phyloP scores from a whole-genome alignment of 306 rosid genomes.

The Arachis stenosperma region DNA sequence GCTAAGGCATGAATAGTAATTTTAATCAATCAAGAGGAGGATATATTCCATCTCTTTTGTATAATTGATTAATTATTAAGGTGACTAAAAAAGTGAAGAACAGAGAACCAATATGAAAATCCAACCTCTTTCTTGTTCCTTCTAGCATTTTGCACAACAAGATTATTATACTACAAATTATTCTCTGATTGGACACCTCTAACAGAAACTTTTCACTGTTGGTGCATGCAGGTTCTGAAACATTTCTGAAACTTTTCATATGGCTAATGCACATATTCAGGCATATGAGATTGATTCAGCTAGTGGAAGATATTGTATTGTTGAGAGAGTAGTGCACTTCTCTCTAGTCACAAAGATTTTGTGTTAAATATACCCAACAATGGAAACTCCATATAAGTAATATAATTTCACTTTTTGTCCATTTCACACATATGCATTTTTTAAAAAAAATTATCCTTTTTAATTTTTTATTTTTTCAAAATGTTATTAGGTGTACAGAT shows the following conservation, averaged over 20 bases:
- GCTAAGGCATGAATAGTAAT: too few relatives aligned
- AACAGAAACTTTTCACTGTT: not conserved
- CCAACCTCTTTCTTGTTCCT: too few relatives aligned
- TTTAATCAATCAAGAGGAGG: too few relatives aligned
- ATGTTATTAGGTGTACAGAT: conserved; percentile 63
- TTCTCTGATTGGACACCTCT: too few relatives aligned
- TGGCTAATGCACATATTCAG: conserved; percentile 69
- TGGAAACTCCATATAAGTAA: conserved; percentile 65
- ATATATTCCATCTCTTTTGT: too few relatives aligned
- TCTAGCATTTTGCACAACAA: too few relatives aligned
- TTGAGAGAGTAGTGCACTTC: conserved; percentile 54
- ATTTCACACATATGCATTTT: not conserved
- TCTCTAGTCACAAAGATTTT: conserved; percentile 55
- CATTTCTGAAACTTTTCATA: conserved; percentile 61
- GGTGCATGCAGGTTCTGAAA: conserved; percentile 55
- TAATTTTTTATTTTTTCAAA: not conserved
- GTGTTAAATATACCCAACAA: conserved; percentile 51
- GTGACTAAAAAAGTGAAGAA: too few relatives aligned
- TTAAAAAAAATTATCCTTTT: too few relatives aligned
- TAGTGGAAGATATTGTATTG: conserved; percentile 68
- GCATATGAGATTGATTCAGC: conserved; percentile 77
- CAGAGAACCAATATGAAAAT: too few relatives aligned
- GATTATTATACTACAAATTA: too few relatives aligned
- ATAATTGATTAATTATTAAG: too few relatives aligned
- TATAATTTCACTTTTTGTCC: conserved; percentile 5